These are phyloP conservation scores for Fusarium buharicum DNA, from an alignment of 2,329 filamentous ascomycete species.

Conservation along the genomic window DNA sequence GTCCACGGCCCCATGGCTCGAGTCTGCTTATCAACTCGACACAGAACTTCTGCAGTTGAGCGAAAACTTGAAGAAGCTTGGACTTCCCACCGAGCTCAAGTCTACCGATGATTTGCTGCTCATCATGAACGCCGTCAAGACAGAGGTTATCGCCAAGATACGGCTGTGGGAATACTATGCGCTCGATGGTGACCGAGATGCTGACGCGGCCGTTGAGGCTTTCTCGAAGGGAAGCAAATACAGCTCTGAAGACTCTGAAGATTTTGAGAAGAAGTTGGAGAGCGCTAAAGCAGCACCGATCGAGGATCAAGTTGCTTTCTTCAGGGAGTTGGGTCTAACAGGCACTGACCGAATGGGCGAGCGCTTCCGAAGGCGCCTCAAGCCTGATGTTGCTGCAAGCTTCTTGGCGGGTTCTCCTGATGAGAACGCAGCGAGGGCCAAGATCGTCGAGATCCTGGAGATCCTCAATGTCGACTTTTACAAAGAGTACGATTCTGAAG, in stretches of 20 bases:
- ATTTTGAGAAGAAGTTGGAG: slow-evolving; percentile 53
- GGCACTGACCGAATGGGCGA: slow-evolving; percentile 81
- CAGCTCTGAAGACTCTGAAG: slow-evolving; percentile 59
- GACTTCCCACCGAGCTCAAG: slow-evolving; percentile 79
- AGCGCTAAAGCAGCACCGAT: slow-evolving; percentile 59
- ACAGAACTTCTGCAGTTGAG: slow-evolving; percentile 79
- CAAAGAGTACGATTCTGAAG: slow-evolving; percentile 88
- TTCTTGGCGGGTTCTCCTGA: slow-evolving; percentile 70
- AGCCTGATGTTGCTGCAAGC: slow-evolving; percentile 75
- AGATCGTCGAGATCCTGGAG: slow-evolving; percentile 75
- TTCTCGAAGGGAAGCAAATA: slow-evolving; percentile 73
- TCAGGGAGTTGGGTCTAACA: slow-evolving; percentile 74
- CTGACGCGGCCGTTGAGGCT: slow-evolving; percentile 72
- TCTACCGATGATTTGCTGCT: slow-evolving; percentile 76
- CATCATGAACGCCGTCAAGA: slow-evolving; percentile 87
- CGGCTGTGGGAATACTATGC: slow-evolving; percentile 95
- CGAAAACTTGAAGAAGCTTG: slow-evolving; percentile 73
- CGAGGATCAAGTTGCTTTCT: slow-evolving; percentile 68
- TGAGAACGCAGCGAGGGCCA: slow-evolving; percentile 61
- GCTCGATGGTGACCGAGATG: slow-evolving; percentile 79
- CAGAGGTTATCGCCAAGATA: slow-evolving; percentile 78
- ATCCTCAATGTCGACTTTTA: slow-evolving; percentile 90
- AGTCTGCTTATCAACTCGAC: slow-evolving; percentile 71
- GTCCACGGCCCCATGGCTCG: slow-evolving; percentile 83
- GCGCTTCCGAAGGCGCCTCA: slow-evolving; percentile 76